Evolutionary conservation across 1,284 basidiomycete genomes (phyloP).

Genomic region (Cutaneotrichosporon sp.): DNA sequence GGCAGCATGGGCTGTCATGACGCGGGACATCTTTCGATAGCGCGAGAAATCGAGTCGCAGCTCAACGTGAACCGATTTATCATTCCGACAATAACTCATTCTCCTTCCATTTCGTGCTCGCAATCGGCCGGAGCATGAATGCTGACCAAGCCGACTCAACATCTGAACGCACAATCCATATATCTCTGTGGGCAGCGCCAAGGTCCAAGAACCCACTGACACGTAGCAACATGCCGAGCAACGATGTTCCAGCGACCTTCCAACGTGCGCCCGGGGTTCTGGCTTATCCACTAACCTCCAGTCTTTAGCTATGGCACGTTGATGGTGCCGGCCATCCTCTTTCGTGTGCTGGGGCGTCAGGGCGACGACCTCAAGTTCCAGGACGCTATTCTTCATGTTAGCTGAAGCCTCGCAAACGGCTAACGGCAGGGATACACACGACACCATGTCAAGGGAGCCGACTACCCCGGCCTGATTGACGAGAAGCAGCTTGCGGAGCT

Average conservation of each 20-base stretch:
- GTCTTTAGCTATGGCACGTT: conserved; percentile 86
- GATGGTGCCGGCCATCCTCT: conserved; percentile 65
- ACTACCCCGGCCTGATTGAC: conserved; percentile 72
- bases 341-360: conserved; percentile 59
- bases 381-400: conserved; percentile 55
- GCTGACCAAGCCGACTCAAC: not conserved
- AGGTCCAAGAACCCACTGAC: not conserved
- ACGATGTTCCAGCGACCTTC: not conserved
- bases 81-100: too few species aligned
- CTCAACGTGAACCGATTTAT: not conserved
- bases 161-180: not conserved
- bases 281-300: conserved; percentile 25
- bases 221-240: conserved; percentile 10
- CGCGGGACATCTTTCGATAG: too few species aligned
- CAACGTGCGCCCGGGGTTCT: conserved; percentile 11
- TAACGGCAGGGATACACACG: conserved; percentile 63
- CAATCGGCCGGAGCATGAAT: not conserved
- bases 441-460: conserved; percentile 59
- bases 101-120: too few species aligned
- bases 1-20: too few species aligned
- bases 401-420: conserved; percentile 14
- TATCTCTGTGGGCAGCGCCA: not conserved
- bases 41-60: not conserved
- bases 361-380: conserved; percentile 57
- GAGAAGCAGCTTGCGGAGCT: conserved; percentile 14